Base-by-base conservation (phyloP, 75 land plant genomes). In the Pinus tabuliformis region DNA sequence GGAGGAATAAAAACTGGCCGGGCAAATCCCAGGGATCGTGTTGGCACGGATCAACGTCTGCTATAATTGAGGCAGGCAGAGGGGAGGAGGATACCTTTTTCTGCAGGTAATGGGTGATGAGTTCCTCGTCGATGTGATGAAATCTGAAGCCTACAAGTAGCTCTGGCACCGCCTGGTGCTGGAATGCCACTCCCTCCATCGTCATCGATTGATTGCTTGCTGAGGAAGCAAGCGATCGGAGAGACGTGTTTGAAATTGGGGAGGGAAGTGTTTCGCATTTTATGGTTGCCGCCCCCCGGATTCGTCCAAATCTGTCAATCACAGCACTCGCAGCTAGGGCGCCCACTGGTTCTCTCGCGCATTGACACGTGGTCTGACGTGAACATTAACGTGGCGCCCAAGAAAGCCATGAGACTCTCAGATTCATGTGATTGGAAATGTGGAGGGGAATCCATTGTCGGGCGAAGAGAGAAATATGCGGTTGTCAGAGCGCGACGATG, bases 141-240 rank as follows among this genome's bases (percentile, higher is more conserved):
- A 76, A 76, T 70, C 77, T 17, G 42, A 76, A 76, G 0, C 77
- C 77, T 2, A 75, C 42, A 20, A 75, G 77, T 75, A 76, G 4
- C 5, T 73, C 33, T 18, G 36, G 75, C 4, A 57, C 28, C 54
- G 2, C 12, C 42, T 64, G 68, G 0, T 36, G 42, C 4, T 64
- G 68, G 36, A 7, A 7, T 16, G 3, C 17, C 9, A 16, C 3
- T 15, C 17, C n/a, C 39, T 36, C 68, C n/a, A 15, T 18, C 68
- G 13, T 33, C 18, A 17, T 13, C 16, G 6, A 18, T 17, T 17
- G 26, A 26, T 26, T 26, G 59, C 20, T 58, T 58, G 5, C 16
- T 12, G 59, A 58, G 39, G 2, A 37, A 37, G 39, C 39, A 0
- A 37, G 42, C 5, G 2, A 33, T 33, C 2, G 42, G 0, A 39